Evolutionary conservation across 2,329 filamentous ascomycete species (phyloP), one percentile per base, ranked within the genome.

Genomic region (Tolypocladium cylindrosporum): DNA sequence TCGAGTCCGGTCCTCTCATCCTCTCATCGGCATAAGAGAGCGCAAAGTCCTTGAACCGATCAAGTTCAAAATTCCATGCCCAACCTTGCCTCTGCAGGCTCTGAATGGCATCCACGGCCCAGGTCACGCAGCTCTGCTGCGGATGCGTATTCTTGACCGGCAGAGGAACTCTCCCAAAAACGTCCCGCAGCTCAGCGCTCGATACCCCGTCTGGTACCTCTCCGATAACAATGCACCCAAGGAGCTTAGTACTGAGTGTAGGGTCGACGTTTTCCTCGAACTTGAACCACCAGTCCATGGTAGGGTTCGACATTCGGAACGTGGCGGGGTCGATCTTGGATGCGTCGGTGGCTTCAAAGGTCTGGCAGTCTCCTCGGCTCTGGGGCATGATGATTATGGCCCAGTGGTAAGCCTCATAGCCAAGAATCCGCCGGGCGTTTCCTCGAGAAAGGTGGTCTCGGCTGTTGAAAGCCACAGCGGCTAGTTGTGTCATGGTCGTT

Each of bases 61-160:
- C 58, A 45, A 69, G 7, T 13, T 68, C 64, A 37, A 72, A 70
- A 0, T 56, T 45, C 3, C 9, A 14, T 5, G 56, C 63, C 68
- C 68, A 71, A 1, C 61, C 65, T 36, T 61, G 58, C 9, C 21
- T 56, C 57, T 71, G 69, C 2, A 72, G 53, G 0, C 55, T 58
- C 8, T 40, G 55, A 9, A 72, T 64, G 1, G 69, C 69, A 59
- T 65, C 57, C 27, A 61, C 55, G n/a, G 55, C 59, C 69, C 70
- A 72, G 14, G 68, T 68, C 54, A 72, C 69, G n/a, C 69, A 71
- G 58, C 68, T 71, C 59, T 72, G 67, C 48, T 72, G 70, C 0
- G 69, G 70, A 54, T 71, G 52, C 19, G 58, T 68, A 27, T 71
- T 67, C 59, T 69, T 72, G 0, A 64, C 58, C 1, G 70, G 70